Evolutionary conservation across 805 yeast genomes (phyloP).

Genomic region (Kuraishia molischiana): DNA sequence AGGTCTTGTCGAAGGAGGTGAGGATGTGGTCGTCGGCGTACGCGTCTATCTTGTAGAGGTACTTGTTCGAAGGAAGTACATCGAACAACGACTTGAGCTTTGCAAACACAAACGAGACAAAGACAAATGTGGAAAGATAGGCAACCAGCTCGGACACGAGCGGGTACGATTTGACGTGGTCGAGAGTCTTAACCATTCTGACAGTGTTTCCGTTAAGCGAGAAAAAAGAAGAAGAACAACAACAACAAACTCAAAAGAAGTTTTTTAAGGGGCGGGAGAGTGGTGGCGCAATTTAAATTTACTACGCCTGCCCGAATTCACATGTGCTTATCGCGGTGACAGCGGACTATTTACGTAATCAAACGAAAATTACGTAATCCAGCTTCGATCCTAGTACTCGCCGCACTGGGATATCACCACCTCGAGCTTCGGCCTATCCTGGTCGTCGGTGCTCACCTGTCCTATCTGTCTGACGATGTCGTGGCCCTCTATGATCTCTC

Average conservation of each 20-base stretch:
- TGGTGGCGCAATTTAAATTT: too few relatives aligned
- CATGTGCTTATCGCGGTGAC: too few relatives aligned
- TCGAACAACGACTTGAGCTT: slow-evolving; percentile 10
- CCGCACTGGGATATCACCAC: slow-evolving; percentile 24
- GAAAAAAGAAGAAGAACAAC: too few relatives aligned
- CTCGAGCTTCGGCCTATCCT: slow-evolving; percentile 18
- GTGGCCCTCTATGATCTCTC: slow-evolving; percentile 33
- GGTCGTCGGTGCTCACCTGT: slow-evolving; percentile 17
- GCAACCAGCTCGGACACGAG: slow-evolving; percentile 14
- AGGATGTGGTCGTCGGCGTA: slow-evolving; percentile 12
- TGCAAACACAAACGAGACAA: slow-evolving; percentile 9
- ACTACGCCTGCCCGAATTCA: too few relatives aligned
- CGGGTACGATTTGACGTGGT: slow-evolving; percentile 21
- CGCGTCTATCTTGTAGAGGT: slow-evolving; percentile 15
- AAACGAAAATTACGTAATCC: too few relatives aligned
- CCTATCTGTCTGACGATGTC: slow-evolving; percentile 17
- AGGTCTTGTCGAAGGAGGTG: slow-evolving; percentile 15
- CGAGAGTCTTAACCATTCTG: neutral
- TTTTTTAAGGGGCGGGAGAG: too few relatives aligned
- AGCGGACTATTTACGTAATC: too few relatives aligned
- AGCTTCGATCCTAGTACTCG: too few relatives aligned
- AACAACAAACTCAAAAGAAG: too few relatives aligned
- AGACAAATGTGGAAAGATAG: slow-evolving; percentile 9
- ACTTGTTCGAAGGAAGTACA: slow-evolving; percentile 10
- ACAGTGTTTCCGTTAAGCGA: neutral